Evolutionary conservation across 2,329 filamentous ascomycete species (phyloP).

Genomic region (Colletotrichum siamense): DNA sequence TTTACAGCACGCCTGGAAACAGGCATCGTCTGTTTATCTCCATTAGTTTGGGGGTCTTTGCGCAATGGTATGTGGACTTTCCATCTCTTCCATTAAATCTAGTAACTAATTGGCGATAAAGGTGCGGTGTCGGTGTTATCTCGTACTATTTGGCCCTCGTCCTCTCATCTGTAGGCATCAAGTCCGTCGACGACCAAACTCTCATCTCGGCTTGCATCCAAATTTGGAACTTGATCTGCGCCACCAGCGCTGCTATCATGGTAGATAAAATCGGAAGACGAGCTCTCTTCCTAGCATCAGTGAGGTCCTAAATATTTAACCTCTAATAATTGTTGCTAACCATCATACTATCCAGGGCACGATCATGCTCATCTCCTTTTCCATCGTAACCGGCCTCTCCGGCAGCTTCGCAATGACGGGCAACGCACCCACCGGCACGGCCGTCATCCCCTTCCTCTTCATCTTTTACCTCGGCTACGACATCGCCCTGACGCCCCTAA

Average conservation of each 20-base stretch:
- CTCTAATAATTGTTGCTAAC: constrained; percentile 6
- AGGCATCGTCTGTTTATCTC: neutral
- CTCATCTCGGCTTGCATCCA: neutral
- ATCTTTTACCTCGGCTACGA: neutral
- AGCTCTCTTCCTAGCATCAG: neutral
- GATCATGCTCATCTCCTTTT: neutral
- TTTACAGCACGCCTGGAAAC: neutral
- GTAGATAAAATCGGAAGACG: rapidly evolving
- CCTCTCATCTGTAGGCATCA: constrained; percentile 25
- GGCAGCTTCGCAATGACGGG: neutral
- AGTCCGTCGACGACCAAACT: neutral
- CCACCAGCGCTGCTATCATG: neutral
- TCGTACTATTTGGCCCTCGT: neutral
- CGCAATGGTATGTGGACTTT: neutral
- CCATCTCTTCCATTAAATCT: rapidly evolving
- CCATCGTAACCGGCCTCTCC: neutral
- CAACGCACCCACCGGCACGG: neutral
- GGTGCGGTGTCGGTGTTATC: neutral
- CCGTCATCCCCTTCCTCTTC: neutral
- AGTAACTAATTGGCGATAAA: neutral
- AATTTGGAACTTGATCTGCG: neutral
- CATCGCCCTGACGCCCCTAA: neutral
- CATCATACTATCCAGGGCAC: neutral
- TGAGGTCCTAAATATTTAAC: constrained; percentile 7
- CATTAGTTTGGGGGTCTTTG: neutral